Evolutionary conservation across 2,329 filamentous ascomycete genomes (phyloP).

Genomic region (Colletotrichum sp.): DNA sequence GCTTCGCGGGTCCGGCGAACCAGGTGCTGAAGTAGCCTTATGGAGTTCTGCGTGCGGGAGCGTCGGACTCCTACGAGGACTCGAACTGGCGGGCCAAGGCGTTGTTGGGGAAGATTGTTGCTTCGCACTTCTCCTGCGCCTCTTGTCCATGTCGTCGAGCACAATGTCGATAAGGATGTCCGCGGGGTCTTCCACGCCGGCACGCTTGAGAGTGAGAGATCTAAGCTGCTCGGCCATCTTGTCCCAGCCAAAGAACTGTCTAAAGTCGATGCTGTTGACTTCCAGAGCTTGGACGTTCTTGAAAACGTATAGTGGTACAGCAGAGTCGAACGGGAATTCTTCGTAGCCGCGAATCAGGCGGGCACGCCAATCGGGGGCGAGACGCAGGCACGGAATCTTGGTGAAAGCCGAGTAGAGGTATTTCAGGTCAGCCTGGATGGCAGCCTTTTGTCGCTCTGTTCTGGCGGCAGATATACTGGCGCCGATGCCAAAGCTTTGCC

Average conservation of each 20-base stretch:
- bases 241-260: conserved; percentile 98
- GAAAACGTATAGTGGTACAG: conserved; percentile 94
- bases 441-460: conserved; percentile 87
- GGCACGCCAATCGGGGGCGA: conserved; percentile 92
- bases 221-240: conserved; percentile 89
- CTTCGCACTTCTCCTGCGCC: conserved; percentile 87
- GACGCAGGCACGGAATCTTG: conserved; percentile 89
- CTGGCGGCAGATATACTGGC: conserved; percentile 81
- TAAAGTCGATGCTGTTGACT: conserved; percentile 93
- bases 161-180: conserved; percentile 94
- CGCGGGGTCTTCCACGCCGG: conserved; percentile 84
- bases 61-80: conserved; percentile 66
- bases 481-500: conserved; percentile 85
- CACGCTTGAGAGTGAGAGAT: conserved; percentile 86
- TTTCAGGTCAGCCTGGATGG: conserved; percentile 85
- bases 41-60: conserved; percentile 69
- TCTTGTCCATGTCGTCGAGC: conserved; percentile 93
- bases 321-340: conserved; percentile 97
- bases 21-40: conserved; percentile 72
- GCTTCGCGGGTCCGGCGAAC: conserved; percentile 58
- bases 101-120: conserved; percentile 79
- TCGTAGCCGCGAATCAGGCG: conserved; percentile 91
- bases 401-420: conserved; percentile 98
- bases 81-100: conserved; percentile 65
- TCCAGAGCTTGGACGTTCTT: conserved; percentile 96